Percentiles rank a stretch among this genome's conserved stretches.
Evolutionary conservation across 495 filamentous ascomycete species (phyloP).

Genomic region (Penicillium taxi): DNA sequence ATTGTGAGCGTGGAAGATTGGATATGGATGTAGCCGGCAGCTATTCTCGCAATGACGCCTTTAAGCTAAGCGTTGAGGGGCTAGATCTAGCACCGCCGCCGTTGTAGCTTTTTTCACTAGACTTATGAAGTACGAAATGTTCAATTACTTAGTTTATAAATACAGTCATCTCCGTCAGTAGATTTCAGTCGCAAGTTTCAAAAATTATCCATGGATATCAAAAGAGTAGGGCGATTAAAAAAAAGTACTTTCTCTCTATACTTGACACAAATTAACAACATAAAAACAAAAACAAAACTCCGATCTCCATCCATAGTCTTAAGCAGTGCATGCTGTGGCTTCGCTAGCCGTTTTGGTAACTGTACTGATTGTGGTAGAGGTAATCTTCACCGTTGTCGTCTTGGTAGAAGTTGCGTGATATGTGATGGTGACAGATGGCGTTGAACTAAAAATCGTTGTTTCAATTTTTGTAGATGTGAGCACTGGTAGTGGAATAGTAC

Average conservation of each 20-base stretch:
- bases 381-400: conserved; percentile 1
- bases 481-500: neutral
- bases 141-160: too few species aligned
- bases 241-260: too few species aligned
- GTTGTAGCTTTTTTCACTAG: too few species aligned
- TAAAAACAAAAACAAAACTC: too few species aligned
- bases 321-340: conserved; percentile 2
- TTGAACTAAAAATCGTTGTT: neutral
- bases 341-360: neutral
- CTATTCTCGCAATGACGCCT: conserved; percentile 77
- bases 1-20: conserved; percentile 53
- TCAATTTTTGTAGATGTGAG: neutral
- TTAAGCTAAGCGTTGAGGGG: conserved; percentile 69
- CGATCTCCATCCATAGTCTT: too few species aligned
- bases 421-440: conserved; percentile 2
- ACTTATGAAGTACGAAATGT: too few species aligned
- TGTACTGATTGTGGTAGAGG: conserved; percentile 1
- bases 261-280: too few species aligned
- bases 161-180: too few species aligned
- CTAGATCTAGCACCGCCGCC: conserved; percentile 63
- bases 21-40: conserved; percentile 68
- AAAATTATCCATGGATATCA: too few species aligned
- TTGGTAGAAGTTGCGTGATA: neutral
- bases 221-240: too few species aligned
- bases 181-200: too few species aligned